Conservation (phyloP, 2,329 filamentous ascomycete species). For the Pseudopyricularia javanii region DNA sequence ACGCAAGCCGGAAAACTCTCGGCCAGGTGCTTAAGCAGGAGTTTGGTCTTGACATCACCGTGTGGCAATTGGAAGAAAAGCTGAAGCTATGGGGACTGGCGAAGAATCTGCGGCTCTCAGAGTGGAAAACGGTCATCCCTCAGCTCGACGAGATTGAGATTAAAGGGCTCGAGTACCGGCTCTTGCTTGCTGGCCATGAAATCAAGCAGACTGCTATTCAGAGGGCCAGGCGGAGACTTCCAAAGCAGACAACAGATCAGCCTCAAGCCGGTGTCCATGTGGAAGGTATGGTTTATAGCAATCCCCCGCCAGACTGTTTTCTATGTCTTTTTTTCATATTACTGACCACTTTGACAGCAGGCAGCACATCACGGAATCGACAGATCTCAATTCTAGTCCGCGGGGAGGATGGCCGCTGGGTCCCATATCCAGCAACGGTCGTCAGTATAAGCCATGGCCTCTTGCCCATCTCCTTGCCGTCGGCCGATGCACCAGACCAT, state of each 20-base stretch:
- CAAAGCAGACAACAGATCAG: neutral
- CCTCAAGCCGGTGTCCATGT: neutral
- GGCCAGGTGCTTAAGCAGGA: neutral
- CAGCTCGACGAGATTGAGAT: neutral
- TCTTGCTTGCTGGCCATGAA: neutral
- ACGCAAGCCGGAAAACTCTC: neutral
- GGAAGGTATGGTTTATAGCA: neutral
- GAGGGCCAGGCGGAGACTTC: neutral
- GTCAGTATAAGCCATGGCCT: neutral
- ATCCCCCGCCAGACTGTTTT: too few species aligned
- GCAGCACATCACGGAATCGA: neutral
- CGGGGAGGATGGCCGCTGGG: neutral
- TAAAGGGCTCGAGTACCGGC: neutral
- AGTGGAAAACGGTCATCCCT: slow-evolving; percentile 1
- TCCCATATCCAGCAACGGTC: neutral
- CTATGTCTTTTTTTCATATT: too few species aligned
- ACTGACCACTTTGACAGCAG: neutral
- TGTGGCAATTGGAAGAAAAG: neutral
- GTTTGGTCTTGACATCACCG: neutral
- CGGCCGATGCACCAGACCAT: too few species aligned
- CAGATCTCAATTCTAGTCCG: neutral
- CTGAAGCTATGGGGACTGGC: neutral
- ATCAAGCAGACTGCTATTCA: neutral
- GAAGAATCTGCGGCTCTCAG: neutral
- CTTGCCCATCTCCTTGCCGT: too few species aligned